These are phyloP conservation scores for Ophiocordyceps robertsii DNA, from an alignment of 2,329 filamentous ascomycete species.

Conservation along the genomic window DNA sequence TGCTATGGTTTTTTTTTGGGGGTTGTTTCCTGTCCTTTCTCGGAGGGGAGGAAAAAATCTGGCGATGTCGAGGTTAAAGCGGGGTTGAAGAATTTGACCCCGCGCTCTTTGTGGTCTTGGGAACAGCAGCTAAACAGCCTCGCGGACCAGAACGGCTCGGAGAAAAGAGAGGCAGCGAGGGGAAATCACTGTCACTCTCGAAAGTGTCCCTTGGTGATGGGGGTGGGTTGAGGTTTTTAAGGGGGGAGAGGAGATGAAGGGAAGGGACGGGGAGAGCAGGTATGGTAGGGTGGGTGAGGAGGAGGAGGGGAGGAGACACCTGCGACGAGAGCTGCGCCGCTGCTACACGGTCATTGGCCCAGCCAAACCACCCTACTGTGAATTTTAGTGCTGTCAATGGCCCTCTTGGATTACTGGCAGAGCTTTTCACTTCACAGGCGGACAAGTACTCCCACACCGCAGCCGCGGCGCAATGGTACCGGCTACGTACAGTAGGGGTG, in stretches of 20 bases:
- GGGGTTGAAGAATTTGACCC: conserved; percentile 31
- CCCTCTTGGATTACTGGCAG: too few relatives aligned
- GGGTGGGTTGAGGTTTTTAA: conserved; percentile 5
- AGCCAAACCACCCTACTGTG: too few relatives aligned
- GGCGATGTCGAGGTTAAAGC: conserved; percentile 20
- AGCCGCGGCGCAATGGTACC: too few relatives aligned
- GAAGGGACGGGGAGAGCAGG: conserved; percentile 11
- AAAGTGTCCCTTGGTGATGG: conserved; percentile 20
- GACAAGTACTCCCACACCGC: too few relatives aligned
- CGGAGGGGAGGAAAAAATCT: conserved; percentile 8
- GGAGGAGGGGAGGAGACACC: neutral
- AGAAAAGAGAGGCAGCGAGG: conserved; percentile 24
- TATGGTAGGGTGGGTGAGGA: too few relatives aligned
- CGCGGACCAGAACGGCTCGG: conserved; percentile 8
- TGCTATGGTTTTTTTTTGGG: conserved; percentile 13
- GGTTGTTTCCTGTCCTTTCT: neutral
- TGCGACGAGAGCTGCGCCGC: too few relatives aligned
- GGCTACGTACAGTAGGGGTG: too few relatives aligned
- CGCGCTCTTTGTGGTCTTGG: conserved; percentile 16
- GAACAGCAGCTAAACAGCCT: conserved; percentile 3
- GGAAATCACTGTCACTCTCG: conserved; percentile 24
- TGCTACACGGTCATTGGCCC: too few relatives aligned
- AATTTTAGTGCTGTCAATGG: too few relatives aligned
- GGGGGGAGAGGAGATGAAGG: conserved; percentile 11
- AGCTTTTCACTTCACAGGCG: too few relatives aligned